These are phyloP conservation scores for Schwanniomyces yamadae DNA, from an alignment of 805 yeast genomes.

Conservation along the genomic window DNA sequence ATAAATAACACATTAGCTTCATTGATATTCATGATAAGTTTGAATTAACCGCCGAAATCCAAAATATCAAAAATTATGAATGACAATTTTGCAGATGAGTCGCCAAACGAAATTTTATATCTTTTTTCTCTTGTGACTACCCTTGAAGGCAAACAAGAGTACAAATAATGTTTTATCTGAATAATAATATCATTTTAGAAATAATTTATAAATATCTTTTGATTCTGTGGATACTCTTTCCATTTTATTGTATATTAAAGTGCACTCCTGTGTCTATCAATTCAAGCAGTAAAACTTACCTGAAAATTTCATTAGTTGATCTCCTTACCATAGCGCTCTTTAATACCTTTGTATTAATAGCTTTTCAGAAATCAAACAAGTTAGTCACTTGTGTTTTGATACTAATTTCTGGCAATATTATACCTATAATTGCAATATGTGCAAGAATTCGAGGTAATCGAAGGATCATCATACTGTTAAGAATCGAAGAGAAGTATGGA, in stretches of 20 bases:
- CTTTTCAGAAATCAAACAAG: neutral
- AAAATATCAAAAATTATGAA: too few relatives aligned
- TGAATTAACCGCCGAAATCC: too few relatives aligned
- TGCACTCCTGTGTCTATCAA: neutral
- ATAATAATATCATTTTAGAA: too few relatives aligned
- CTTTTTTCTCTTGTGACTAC: too few relatives aligned
- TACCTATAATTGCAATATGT: conserved; percentile 2
- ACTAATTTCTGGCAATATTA: conserved; percentile 4
- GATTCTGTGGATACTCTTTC: conserved; percentile 1
- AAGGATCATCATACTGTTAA: conserved; percentile 2
- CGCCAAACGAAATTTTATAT: too few relatives aligned
- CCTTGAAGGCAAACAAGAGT: too few relatives aligned
- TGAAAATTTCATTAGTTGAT: conserved; percentile 3
- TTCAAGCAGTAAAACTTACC: neutral
- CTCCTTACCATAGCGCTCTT: neutral
- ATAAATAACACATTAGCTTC: too few relatives aligned
- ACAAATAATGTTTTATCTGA: too few relatives aligned
- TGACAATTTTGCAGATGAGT: too few relatives aligned
- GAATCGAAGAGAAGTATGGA: conserved; percentile 2
- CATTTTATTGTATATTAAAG: conserved; percentile 1
- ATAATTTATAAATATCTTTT: neutral
- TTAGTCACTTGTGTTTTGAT: neutral
- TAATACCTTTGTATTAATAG: conserved; percentile 2
- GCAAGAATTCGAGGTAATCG: conserved; percentile 5
- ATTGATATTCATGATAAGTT: too few relatives aligned